These are phyloP conservation scores for Pistacia integerrima DNA, from an alignment of 345 rosid species.

Conservation along the genomic window DNA sequence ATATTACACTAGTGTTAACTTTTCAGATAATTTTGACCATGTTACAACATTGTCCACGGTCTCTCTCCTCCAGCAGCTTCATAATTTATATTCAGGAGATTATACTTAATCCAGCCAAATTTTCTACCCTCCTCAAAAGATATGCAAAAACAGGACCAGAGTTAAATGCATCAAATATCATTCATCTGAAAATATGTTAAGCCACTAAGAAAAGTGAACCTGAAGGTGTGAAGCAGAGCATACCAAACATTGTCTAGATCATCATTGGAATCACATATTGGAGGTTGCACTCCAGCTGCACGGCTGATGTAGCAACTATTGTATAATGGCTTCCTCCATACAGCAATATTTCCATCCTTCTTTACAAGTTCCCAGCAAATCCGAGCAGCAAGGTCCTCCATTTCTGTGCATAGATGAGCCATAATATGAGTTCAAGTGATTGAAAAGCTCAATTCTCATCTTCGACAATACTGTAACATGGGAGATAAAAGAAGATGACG, in stretches of 20 bases:
- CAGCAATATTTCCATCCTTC: constrained; percentile 57
- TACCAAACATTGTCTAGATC: constrained; percentile 71
- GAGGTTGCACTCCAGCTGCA: constrained; percentile 44
- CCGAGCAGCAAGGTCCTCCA: constrained; percentile 48
- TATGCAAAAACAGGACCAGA: neutral
- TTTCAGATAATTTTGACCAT: neutral
- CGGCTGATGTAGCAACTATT: constrained; percentile 57
- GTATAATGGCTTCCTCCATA: constrained; percentile 67
- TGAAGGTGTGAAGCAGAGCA: constrained; percentile 8
- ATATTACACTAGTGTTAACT: neutral
- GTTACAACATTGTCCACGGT: neutral
- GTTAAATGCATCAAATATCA: neutral
- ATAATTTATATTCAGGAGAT: too few species aligned
- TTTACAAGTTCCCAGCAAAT: constrained; percentile 66
- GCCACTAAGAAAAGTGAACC: neutral
- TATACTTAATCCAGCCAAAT: too few species aligned
- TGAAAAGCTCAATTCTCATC: constrained; percentile 6
- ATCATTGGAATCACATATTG: constrained; percentile 48
- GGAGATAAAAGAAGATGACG: neutral
- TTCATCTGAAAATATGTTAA: neutral
- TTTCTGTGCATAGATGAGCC: constrained; percentile 41
- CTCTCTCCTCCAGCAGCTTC: too few species aligned
- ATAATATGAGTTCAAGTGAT: constrained; percentile 10
- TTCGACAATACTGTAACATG: neutral
- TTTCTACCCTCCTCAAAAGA: too few species aligned